Evolutionary conservation across 2,329 filamentous ascomycete genomes (phyloP), one percentile per base, ranked within the genome.

Genomic region (Incumbomyces delicatus): DNA sequence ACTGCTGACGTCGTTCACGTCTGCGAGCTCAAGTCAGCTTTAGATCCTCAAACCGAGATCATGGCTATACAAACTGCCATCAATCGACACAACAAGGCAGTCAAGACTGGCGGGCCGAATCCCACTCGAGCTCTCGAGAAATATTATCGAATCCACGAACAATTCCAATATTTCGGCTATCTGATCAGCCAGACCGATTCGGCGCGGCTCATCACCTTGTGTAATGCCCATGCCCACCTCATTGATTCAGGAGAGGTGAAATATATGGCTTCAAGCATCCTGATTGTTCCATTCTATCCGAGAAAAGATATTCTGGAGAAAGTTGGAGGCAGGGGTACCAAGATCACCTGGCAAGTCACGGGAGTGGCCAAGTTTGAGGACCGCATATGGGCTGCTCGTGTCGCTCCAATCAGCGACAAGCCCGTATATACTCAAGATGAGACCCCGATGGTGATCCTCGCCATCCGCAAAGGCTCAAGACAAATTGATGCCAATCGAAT

Each of bases 161-260:
- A 81, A 1, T 83, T 95, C 41, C 87, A 88, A 65, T 95, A 90
- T 66, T 95, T 92, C 1, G 87, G 87, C 41, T 96, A 98, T 66
- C 78, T 94, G 65, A 82, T 98, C 54, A 74, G 74, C 34, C 72
- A 79, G 40, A 71, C 77, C 20, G 86, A 92, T 62, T 83, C 82
- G 2, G 77, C 85, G 59, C 79, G 77, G 46, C 72, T 96, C 32
- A 76, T 85, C 47, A 75, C 76, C 5, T 73, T 94, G 38, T 55
- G 69, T 50, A 61, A 59, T n/a, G 69, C 87, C 16, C 82, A 83
- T 3, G 60, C 70, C 3, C 74, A 76, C 48, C 68, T 80, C 45
- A 72, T 79, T 22, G 80, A 84, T 41, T 65, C 66, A 42, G 74
- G 77, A 44, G 86, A 94, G 43, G 70, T 95, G 53, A 87, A 86